These are phyloP conservation scores for Musa acuminata DNA, from an alignment of 176 grass and related monocot genomes.

Conservation along the genomic window DNA sequence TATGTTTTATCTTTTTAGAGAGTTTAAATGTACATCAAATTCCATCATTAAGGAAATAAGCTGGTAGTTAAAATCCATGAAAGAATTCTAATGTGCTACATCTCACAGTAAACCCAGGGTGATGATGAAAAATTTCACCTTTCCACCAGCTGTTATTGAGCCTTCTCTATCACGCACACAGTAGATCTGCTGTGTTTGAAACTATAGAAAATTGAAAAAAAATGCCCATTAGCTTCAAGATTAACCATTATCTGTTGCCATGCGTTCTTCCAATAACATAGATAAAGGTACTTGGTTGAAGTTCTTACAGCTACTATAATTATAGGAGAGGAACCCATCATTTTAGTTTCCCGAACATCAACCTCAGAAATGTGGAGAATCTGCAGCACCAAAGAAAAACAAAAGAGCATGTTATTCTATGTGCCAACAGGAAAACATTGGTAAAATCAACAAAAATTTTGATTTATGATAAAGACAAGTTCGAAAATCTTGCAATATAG, in stretches of 20 bases:
- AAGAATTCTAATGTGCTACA: not conserved
- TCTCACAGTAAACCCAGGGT: not conserved
- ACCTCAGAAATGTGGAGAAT: slow-evolving; percentile 95
- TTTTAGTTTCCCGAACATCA: slow-evolving; percentile 90
- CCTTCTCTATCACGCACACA: slow-evolving; percentile 82
- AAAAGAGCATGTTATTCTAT: not conserved
- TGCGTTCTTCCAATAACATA: not conserved
- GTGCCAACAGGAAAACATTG: not conserved
- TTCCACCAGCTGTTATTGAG: slow-evolving; percentile 61
- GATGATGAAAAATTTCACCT: slow-evolving; percentile 34
- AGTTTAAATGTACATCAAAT: too few species aligned
- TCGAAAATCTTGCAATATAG: too few species aligned
- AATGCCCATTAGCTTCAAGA: slow-evolving; percentile 17
- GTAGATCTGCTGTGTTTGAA: slow-evolving; percentile 94
- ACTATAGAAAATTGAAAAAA: slow-evolving; percentile 40
- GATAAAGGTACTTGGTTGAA: slow-evolving; percentile 4
- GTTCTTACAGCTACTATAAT: slow-evolving; percentile 58
- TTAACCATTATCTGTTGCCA: slow-evolving; percentile 2
- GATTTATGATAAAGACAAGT: too few species aligned
- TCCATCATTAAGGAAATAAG: not conserved
- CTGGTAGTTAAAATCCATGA: not conserved
- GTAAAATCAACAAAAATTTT: too few species aligned
- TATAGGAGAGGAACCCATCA: slow-evolving; percentile 77
- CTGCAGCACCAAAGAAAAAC: slow-evolving; percentile 34
- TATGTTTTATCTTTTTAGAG: too few species aligned